Evolutionary conservation across 2,329 filamentous ascomycete species (phyloP), one percentile per base, ranked within the genome.

Genomic region (Thelonectria discophora): DNA sequence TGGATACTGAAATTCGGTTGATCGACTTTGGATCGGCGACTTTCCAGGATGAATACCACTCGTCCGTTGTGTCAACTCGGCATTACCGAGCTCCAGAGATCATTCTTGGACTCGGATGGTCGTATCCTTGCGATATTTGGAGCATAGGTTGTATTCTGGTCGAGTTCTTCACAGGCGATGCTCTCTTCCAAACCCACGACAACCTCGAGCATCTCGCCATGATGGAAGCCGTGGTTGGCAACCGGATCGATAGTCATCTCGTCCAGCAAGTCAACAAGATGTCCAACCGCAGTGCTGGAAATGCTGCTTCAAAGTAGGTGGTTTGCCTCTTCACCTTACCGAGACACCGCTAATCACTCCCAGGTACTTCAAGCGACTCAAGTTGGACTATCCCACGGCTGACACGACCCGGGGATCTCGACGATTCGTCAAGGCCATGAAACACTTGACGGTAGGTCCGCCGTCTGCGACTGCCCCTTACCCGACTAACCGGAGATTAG

Each of bases 1-100:
- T 90, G 5, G 87, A 90, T 66, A 90, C 88, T 0, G 88, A 91
- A 72, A 90, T 91, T 64, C 82, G 88, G 30, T 78, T 91, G 3
- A 91, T 91, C 66, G 88, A 91, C 69, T 91, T 91, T 71, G 88
- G 88, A 13, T 90, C 88, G 1, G 88, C 88, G 8, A 91, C 88
- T 0, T 91, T 91, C 72, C 86, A 91, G 70, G 88, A 90, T 63
- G 88, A 91, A 69, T 91, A 90, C 65, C 88, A 91, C 69, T 90
- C 88, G 0, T 90, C 88, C 0, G 88, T 91, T 3, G 88, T 91
- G 24, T 90, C 87, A 1, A 91, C 88, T 4, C 82, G 88, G 4
- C 88, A 91, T 69, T 91, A 91, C 68, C 82, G 88, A 46, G 88
- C 88, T 0, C 88, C 88, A 0, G 88, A 91, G 69, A 90, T 91